Evolutionary conservation across 2,329 filamentous ascomycete species (phyloP).

Genomic region (Macroventuria anomochaeta): DNA sequence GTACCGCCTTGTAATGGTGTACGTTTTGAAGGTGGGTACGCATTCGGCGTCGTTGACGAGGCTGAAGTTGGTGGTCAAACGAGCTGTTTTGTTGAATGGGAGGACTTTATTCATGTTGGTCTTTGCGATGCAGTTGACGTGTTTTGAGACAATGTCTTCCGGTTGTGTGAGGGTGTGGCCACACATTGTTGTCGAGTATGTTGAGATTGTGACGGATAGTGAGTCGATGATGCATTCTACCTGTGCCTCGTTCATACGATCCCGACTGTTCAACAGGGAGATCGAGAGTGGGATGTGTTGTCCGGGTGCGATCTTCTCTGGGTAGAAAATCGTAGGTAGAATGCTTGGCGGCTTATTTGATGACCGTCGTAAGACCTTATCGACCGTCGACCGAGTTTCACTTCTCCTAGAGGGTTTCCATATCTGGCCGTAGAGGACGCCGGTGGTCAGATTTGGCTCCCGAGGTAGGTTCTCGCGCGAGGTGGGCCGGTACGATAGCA

Average conservation of each 20-base stretch:
- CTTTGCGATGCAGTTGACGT: conserved; percentile 41
- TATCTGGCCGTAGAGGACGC: conserved; percentile 37
- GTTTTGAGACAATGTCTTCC: conserved; percentile 39
- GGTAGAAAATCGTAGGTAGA: conserved; percentile 40
- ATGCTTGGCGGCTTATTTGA: conserved; percentile 30
- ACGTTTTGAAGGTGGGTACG: conserved; percentile 46
- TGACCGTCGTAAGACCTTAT: conserved; percentile 32
- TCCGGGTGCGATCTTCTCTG: conserved; percentile 38
- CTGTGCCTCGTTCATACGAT: conserved; percentile 26
- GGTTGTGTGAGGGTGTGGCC: conserved; percentile 32
- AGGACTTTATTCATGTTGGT: conserved; percentile 32
- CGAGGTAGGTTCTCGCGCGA: conserved; percentile 18
- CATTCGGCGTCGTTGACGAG: conserved; percentile 43
- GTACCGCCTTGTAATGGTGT: conserved; percentile 42
- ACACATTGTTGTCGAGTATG: conserved; percentile 42
- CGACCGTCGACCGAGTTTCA: conserved; percentile 23
- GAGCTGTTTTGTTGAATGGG: conserved; percentile 26
- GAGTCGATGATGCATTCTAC: conserved; percentile 37
- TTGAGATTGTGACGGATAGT: conserved; percentile 38
- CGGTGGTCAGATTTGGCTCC: conserved; percentile 29
- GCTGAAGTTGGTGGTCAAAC: conserved; percentile 44
- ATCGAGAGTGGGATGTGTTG: conserved; percentile 43
- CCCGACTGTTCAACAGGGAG: conserved; percentile 31
- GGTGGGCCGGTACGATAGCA: conserved; percentile 37
- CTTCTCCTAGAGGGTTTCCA: conserved; percentile 33